phyloP scores from a whole-genome alignment of 257 asterid species.

The Solanum dulcamara region DNA sequence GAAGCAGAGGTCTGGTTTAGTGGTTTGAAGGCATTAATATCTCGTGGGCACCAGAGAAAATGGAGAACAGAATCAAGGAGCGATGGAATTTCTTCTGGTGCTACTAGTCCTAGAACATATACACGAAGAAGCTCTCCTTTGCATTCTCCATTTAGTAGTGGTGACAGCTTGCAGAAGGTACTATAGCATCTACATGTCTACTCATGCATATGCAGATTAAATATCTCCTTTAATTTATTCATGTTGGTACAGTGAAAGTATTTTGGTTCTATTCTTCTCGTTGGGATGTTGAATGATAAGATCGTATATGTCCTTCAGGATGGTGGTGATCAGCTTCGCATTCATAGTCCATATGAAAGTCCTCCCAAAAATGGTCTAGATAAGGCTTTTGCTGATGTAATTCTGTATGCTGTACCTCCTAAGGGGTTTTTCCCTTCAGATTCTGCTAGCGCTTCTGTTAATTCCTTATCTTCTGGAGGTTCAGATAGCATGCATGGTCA shows the following conservation, averaged over 20 bases:
- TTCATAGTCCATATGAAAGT: conserved; percentile 72
- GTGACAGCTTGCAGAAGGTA: conserved; percentile 75
- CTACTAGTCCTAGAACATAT: conserved; percentile 77
- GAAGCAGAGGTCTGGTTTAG: conserved; percentile 99
- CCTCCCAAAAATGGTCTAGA: conserved; percentile 75
- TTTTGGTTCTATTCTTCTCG: background rate
- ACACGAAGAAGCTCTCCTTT: conserved; percentile 84
- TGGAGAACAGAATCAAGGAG: conserved; percentile 86
- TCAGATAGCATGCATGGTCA: conserved; percentile 73
- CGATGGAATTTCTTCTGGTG: conserved; percentile 86
- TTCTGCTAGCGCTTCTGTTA: conserved; percentile 57
- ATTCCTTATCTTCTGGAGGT: conserved; percentile 80
- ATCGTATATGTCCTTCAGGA: conserved; percentile 40
- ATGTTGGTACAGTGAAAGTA: background rate
- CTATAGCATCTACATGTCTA: background rate
- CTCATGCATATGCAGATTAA: background rate
- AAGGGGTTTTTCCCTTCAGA: conserved; percentile 70
- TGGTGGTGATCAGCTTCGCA: conserved; percentile 56
- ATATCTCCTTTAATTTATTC: background rate
- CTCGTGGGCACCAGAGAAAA: conserved; percentile 72
- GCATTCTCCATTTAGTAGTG: conserved; percentile 77
- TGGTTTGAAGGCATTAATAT: conserved; percentile 83
- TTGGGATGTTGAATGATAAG: conserved; percentile 11
- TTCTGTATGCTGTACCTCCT: conserved; percentile 60
- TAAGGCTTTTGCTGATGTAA: conserved; percentile 66